Evolutionary conservation across 23 red algal genomes (phyloP).

Genomic region (Porphyridium purpureum): DNA sequence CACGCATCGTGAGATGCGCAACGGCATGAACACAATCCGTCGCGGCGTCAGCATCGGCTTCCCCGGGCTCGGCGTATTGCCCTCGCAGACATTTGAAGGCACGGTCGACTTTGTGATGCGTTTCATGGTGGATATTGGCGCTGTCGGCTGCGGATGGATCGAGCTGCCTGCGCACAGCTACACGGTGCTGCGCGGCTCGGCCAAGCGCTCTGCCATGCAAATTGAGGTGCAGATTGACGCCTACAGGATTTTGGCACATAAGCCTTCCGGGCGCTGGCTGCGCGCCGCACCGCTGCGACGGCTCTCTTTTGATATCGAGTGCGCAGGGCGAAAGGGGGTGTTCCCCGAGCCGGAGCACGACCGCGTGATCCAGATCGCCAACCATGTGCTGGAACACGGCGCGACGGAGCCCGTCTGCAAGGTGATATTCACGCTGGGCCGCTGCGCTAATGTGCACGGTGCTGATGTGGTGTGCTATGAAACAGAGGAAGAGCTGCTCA

Average conservation of each 20-base stretch:
- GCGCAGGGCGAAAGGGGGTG: slow-evolving; percentile 64
- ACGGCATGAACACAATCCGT: slow-evolving; percentile 15
- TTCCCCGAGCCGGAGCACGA: slow-evolving; percentile 93
- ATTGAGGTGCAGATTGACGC: slow-evolving; percentile 55
- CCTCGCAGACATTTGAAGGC: slow-evolving; percentile 53
- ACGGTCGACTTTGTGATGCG: slow-evolving; percentile 75
- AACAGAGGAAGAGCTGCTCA: slow-evolving; percentile 47
- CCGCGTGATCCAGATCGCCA: slow-evolving; percentile 95
- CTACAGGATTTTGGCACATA: slow-evolving; percentile 37
- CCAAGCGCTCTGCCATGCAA: slow-evolving; percentile 21
- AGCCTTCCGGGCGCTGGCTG: slow-evolving; percentile 78
- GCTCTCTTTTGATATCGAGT: slow-evolving; percentile 95
- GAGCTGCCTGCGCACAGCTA: slow-evolving; percentile 53
- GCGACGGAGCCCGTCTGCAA: slow-evolving; percentile 2
- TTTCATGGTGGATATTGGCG: slow-evolving; percentile 80
- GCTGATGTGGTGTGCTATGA: slow-evolving; percentile 52
- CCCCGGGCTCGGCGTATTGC: background rate
- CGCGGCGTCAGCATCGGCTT: slow-evolving; percentile 12
- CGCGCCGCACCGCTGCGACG: slow-evolving; percentile 69
- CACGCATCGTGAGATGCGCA: slow-evolving; percentile 23
- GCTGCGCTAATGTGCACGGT: slow-evolving; percentile 74
- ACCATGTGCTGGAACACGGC: slow-evolving; percentile 71
- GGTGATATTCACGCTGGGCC: slow-evolving; percentile 79
- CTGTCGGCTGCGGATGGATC: slow-evolving; percentile 89
- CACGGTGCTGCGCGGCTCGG: background rate